Evolutionary conservation across 768 basidiomycete species (phyloP).

Genomic region (Asterophora lycoperdoides): DNA sequence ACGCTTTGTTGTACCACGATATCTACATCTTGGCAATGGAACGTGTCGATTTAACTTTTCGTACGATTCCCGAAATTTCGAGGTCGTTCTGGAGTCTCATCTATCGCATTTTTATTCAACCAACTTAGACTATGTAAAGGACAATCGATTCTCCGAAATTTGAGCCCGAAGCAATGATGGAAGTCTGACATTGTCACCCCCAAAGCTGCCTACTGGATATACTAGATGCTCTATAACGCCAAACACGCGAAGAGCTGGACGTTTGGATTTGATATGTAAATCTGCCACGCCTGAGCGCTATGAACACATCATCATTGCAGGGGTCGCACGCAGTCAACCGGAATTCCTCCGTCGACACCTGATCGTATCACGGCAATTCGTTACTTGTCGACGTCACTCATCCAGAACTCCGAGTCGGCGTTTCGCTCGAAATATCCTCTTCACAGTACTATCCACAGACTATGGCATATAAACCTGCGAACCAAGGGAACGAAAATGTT

Average conservation of each 20-base stretch:
- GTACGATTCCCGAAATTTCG: not conserved
- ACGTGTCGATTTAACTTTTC: not conserved
- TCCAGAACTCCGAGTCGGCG: constrained; percentile 5
- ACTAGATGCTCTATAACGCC: too few relatives aligned
- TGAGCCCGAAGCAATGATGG: too few relatives aligned
- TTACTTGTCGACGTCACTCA: not conserved
- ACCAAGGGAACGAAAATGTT: not conserved
- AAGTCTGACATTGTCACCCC: too few relatives aligned
- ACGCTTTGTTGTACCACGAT: not conserved
- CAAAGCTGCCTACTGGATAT: too few relatives aligned
- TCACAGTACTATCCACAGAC: not conserved
- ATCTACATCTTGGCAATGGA: not conserved
- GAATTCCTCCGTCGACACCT: constrained; percentile 1
- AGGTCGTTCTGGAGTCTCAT: too few relatives aligned
- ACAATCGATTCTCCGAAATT: too few relatives aligned
- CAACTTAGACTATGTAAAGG: too few relatives aligned
- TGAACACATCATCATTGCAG: not conserved
- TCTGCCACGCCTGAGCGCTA: not conserved
- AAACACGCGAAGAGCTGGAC: not conserved
- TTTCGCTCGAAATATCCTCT: not conserved
- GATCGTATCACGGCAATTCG: not conserved
- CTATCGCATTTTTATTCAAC: too few relatives aligned
- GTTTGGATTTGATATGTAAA: not conserved
- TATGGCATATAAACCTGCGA: constrained; percentile 9
- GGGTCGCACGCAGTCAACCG: not conserved